Conservation (phyloP, 2,329 filamentous ascomycete species). For the Cyphellophora europaea region DNA sequence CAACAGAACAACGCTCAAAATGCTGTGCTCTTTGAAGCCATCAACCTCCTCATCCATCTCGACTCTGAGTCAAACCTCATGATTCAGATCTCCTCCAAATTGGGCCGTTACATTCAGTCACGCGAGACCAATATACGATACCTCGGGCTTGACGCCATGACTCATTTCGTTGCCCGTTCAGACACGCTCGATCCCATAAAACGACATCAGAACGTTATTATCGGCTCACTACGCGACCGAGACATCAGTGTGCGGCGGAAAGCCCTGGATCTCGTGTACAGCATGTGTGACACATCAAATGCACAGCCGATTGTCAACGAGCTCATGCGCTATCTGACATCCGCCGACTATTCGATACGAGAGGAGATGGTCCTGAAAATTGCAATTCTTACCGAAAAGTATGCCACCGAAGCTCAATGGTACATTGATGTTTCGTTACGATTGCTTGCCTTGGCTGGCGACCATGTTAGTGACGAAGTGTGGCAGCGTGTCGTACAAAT, state of each 20-base stretch:
- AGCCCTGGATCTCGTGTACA: conserved; percentile 91
- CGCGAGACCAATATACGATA: conserved; percentile 96
- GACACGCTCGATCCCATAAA: conserved; percentile 97
- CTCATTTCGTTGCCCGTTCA: conserved; percentile 84
- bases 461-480: conserved; percentile 97
- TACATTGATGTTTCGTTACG: conserved; percentile 96
- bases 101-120: conserved; percentile 94
- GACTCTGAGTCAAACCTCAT: conserved; percentile 91
- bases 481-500: conserved; percentile 99
- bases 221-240: conserved; percentile 85
- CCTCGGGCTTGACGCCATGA: conserved; percentile 93
- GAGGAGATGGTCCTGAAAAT: conserved; percentile 99
- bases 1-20: conserved; percentile 99
- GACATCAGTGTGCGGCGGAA: conserved; percentile 97
- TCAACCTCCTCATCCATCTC: conserved; percentile 95
- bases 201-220: conserved; percentile 92
- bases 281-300: conserved; percentile 98
- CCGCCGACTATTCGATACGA: conserved; percentile 91
- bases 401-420: conserved; percentile 97
- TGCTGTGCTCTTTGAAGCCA: conserved; percentile 93
- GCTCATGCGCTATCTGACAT: conserved; percentile 87
- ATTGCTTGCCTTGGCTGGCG: conserved; percentile 90
- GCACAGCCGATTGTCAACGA: conserved; percentile 88
- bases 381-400: conserved; percentile 95
- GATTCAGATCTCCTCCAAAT: conserved; percentile 83